These are phyloP conservation scores for Xylariaceae sp. DNA, from an alignment of 2,329 filamentous ascomycete species.

Conservation along the genomic window DNA sequence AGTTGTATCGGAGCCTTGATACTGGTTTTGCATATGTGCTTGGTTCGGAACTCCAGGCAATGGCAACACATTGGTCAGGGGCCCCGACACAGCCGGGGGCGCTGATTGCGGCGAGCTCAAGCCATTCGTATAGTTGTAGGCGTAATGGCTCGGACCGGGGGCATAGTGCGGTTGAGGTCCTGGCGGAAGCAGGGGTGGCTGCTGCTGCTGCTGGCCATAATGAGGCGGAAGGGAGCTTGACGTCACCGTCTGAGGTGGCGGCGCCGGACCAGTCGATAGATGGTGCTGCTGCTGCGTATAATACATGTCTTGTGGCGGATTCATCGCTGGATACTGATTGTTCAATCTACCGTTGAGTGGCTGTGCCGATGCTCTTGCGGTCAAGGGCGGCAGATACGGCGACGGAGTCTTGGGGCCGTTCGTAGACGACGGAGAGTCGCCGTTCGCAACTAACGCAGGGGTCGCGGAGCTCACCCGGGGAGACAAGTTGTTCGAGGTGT, in stretches of 20 bases:
- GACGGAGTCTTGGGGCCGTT: conserved; percentile 74
- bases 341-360: conserved; percentile 36
- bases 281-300: conserved; percentile 71
- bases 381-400: conserved; percentile 54
- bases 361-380: conserved; percentile 36
- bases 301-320: conserved; percentile 81
- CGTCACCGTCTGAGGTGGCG: conserved; percentile 70
- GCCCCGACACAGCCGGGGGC: conserved; percentile 59
- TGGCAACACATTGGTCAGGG: conserved; percentile 69
- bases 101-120: conserved; percentile 73
- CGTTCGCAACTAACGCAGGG: conserved; percentile 47
- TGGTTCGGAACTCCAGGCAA: conserved; percentile 56
- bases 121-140: conserved; percentile 72
- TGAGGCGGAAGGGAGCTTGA: conserved; percentile 67
- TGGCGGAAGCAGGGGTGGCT: conserved; percentile 70
- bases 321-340: conserved; percentile 61
- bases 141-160: conserved; percentile 59
- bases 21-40: conserved; percentile 49
- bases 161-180: conserved; percentile 62
- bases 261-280: conserved; percentile 68
- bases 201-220: conserved; percentile 65
- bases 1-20: conserved; percentile 68
- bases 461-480: conserved; percentile 73
- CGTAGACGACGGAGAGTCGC: conserved; percentile 51
- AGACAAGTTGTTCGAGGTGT: conserved; percentile 68